Conservation (phyloP, 495 filamentous ascomycete species). For the Massariosphaeria phaeospora region DNA sequence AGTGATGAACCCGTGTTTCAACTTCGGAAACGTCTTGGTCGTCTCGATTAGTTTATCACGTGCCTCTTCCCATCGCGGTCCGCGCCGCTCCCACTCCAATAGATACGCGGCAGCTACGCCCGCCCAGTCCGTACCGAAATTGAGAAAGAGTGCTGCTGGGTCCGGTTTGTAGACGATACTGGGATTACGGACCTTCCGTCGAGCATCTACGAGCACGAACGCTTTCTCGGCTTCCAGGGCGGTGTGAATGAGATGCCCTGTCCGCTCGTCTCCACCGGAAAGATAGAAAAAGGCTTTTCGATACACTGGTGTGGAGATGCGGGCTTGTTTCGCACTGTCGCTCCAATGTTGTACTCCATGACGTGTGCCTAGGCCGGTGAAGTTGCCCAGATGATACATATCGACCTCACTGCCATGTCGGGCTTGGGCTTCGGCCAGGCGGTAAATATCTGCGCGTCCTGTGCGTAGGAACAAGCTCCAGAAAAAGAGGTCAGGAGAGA, state of each 20-base stretch:
- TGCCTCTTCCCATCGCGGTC: conserved; percentile 44
- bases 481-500: conserved; percentile 16
- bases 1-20: conserved; percentile 49
- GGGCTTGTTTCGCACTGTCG: conserved; percentile 17
- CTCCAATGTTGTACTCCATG: conserved; percentile 18
- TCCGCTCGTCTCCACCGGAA: conserved; percentile 46
- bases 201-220: conserved; percentile 45
- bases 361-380: conserved; percentile 15
- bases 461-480: conserved; percentile 17
- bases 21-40: conserved; percentile 42
- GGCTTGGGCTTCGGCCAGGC: conserved; percentile 7
- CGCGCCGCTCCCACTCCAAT: conserved; percentile 47
- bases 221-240: conserved; percentile 18
- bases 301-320: conserved; percentile 33
- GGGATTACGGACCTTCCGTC: conserved; percentile 44
- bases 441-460: conserved; percentile 9
- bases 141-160: conserved; percentile 45
- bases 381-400: conserved; percentile 17
- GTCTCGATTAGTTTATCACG: conserved; percentile 40
- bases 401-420: conserved; percentile 15
- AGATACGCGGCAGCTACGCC: conserved; percentile 47
- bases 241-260: conserved; percentile 33
- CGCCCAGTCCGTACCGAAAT: conserved; percentile 49
- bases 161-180: conserved; percentile 42
- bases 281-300: conserved; percentile 47